These are phyloP conservation scores for Kalmusia sp. DNA, from an alignment of 2,329 filamentous ascomycete genomes.

Conservation along the genomic window DNA sequence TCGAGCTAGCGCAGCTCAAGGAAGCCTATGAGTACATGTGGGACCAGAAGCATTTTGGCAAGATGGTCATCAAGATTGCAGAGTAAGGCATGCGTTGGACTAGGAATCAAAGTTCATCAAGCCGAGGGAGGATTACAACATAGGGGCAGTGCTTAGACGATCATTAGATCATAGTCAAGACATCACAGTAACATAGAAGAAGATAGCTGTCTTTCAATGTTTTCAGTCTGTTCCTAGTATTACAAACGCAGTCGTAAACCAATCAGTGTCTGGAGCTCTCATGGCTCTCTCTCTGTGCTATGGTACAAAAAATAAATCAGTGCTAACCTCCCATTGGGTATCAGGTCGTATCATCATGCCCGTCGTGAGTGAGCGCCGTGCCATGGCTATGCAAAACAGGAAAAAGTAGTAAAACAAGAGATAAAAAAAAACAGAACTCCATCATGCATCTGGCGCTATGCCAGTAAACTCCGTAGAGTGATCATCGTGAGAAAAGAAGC, in stretches of 20 bases:
- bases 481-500: too few species aligned
- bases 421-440: background rate
- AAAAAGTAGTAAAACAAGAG: background rate
- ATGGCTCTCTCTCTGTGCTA: background rate
- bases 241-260: too few species aligned
- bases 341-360: background rate
- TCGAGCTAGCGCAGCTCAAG: slow-evolving; percentile 59
- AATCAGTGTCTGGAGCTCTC: too few species aligned
- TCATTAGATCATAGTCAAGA: too few species aligned
- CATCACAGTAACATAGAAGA: too few species aligned
- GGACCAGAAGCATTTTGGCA: slow-evolving; percentile 55
- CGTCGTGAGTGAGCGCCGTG: background rate
- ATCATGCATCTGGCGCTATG: too few species aligned
- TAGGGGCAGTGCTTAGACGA: too few species aligned
- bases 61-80: slow-evolving; percentile 42
- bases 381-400: slow-evolving; percentile 1
- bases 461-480: background rate
- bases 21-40: slow-evolving; percentile 59
- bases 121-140: too few species aligned
- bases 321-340: background rate
- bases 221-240: too few species aligned
- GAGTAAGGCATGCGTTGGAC: slow-evolving; percentile 10
- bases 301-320: background rate
- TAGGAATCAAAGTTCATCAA: too few species aligned
- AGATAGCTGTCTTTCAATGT: too few species aligned